Percentiles rank a stretch among this genome's conserved stretches.
Conservation (phyloP, 2,329 filamentous ascomycete species). For the Penicillium sp. region DNA sequence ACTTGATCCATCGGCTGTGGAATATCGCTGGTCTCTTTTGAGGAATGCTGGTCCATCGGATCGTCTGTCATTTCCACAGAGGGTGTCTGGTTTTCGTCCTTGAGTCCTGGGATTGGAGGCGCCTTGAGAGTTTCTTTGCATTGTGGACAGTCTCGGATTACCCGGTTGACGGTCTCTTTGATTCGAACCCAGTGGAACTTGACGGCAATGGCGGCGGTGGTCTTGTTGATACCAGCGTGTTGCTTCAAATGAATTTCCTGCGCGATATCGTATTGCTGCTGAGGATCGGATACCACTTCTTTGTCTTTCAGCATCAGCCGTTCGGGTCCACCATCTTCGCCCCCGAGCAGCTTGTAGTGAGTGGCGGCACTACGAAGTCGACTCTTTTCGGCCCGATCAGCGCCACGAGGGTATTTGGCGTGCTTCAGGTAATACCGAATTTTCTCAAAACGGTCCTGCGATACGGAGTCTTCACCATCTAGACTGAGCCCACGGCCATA, state of each 20-base stretch:
- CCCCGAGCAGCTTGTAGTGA: constrained; percentile 74
- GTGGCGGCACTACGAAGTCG: constrained; percentile 87
- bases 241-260: constrained; percentile 65
- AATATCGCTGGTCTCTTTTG: constrained; percentile 12
- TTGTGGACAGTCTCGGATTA: constrained; percentile 83
- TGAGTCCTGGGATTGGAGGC: constrained; percentile 33
- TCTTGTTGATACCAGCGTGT: constrained; percentile 97
- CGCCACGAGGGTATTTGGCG: constrained; percentile 84
- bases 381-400: constrained; percentile 92
- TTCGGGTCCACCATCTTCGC: constrained; percentile 50
- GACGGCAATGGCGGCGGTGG: constrained; percentile 86
- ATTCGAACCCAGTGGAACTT: constrained; percentile 97
- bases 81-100: constrained; percentile 24
- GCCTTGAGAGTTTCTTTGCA: constrained; percentile 75
- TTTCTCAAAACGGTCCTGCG: constrained; percentile 96
- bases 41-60: constrained; percentile 11
- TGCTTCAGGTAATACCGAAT: constrained; percentile 96
- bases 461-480: constrained; percentile 75
- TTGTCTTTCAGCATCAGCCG: constrained; percentile 96
- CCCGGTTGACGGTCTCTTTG: constrained; percentile 92
- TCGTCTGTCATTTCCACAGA: constrained; percentile 12
- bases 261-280: constrained; percentile 85
- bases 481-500: constrained; percentile 60
- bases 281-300: constrained; percentile 87
- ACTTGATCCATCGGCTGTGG: constrained; percentile 23